Evolutionary conservation across 2,329 filamentous ascomycete species (phyloP).

Genomic region (Atkinsonella hypoxylon): DNA sequence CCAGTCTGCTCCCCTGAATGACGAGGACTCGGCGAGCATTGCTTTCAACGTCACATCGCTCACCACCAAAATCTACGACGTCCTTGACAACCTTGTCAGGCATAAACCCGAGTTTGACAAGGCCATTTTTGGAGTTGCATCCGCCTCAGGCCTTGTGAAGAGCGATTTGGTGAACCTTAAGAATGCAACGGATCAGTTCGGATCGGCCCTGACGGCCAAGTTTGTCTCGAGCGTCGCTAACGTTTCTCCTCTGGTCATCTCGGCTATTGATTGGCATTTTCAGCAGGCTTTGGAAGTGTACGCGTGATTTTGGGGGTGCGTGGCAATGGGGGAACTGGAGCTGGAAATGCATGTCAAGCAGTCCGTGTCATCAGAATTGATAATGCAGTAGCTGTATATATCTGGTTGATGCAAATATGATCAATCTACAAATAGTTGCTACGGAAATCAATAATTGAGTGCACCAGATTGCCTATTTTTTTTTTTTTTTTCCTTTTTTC

Average conservation of each 20-base stretch:
- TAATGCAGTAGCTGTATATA: no score
- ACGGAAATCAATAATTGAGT: no score
- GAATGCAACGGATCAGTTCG: neutral
- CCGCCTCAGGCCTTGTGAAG: constrained; percentile 1
- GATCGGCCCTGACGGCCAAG: neutral
- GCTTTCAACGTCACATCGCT: neutral
- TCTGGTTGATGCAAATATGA: no score
- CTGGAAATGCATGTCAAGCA: no score
- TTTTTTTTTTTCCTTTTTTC: no score
- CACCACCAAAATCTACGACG: neutral
- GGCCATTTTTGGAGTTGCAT: neutral
- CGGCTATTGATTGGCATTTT: constrained; percentile 2
- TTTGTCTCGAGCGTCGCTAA: neutral
- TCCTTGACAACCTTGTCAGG: neutral
- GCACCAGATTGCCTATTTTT: no score
- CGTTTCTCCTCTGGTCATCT: neutral
- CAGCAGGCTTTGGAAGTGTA: constrained; percentile 1
- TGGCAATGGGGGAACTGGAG: neutral
- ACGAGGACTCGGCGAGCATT: constrained; percentile 1
- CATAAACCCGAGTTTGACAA: constrained; percentile 2
- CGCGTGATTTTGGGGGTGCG: neutral
- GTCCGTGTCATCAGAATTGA: neutral
- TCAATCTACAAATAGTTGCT: no score
- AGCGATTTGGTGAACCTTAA: neutral
- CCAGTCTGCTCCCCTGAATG: neutral